These are phyloP conservation scores for Chaetomiaceae sp. DNA, from an alignment of 2,329 filamentous ascomycete genomes.

Conservation along the genomic window DNA sequence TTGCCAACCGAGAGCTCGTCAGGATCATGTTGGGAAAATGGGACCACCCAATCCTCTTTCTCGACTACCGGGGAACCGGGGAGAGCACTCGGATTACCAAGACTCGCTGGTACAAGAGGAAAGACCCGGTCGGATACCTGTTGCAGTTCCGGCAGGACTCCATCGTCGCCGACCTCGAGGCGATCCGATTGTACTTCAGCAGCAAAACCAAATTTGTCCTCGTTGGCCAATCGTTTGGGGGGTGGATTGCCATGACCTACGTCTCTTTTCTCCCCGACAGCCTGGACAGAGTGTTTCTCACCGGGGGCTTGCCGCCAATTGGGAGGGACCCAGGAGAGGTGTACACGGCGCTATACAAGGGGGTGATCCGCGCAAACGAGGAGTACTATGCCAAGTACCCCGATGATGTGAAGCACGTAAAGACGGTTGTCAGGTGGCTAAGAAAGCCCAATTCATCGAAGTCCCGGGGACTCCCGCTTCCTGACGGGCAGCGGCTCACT, in stretches of 20 bases:
- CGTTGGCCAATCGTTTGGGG: constrained; percentile 69
- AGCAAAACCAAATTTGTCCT: constrained; percentile 63
- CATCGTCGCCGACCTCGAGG: constrained; percentile 70
- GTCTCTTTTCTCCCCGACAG: constrained; percentile 61
- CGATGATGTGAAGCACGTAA: constrained; percentile 58
- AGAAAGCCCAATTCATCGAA: background rate
- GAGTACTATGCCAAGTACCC: constrained; percentile 63
- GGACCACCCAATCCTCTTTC: constrained; percentile 61
- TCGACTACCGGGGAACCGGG: constrained; percentile 70
- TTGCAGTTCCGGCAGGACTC: constrained; percentile 65
- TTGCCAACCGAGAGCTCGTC: constrained; percentile 39
- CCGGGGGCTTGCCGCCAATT: constrained; percentile 63
- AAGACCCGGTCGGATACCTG: constrained; percentile 57
- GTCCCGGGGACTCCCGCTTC: constrained; percentile 26
- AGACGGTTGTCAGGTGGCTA: constrained; percentile 28
- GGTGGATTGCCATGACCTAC: constrained; percentile 67
- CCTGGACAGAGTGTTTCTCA: constrained; percentile 58
- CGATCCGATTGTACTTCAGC: constrained; percentile 57
- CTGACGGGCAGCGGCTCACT: constrained; percentile 46
- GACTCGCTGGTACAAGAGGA: too few relatives aligned
- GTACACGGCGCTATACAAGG: constrained; percentile 54
- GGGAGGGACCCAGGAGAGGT: constrained; percentile 56
- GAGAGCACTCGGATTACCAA: constrained; percentile 59
- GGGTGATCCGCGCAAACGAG: constrained; percentile 55
- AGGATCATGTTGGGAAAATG: constrained; percentile 55